Base-by-base conservation (phyloP, 2,329 filamentous ascomycete species). In the Trichoderma polysporum region DNA sequence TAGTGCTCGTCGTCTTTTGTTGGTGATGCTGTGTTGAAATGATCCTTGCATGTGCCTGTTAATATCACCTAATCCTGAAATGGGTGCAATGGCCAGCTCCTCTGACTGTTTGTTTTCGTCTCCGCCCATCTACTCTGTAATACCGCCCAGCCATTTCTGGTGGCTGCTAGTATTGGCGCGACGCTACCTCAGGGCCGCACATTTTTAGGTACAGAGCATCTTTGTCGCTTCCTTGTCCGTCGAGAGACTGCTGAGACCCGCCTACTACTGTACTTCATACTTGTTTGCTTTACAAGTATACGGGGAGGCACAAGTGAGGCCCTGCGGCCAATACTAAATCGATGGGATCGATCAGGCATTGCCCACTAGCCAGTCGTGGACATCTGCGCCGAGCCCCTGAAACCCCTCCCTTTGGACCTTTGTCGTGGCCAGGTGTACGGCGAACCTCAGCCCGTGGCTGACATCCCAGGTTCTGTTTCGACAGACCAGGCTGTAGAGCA, bases 391-490 rank as follows among this genome's bases (percentile, higher is more conserved):
- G 70, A 90, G 79, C 33, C 83, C 82, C 65, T 76, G 76, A 75
- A 92, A 92, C 5, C 90, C 90, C 71, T 91, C 87, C 69, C 84
- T 85, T 69, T 85, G 80, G 50, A 92, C 87, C 76, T 93, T 93
- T 68, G 83, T 80, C 47, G 89, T 89, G 61, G 90, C 90, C 74
- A 93, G 76, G 67, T 84, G 81, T 70, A 89, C 90, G 54, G 89
- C 88, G 77, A 91, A 90, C 35, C 73, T 76, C 68, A 91, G 75
- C 71, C 83, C 86, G 66, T 77, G 74, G 59, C 77, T 71, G 54
- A 83, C 72, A 71, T 78, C 75, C 86, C 86, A 89, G 69, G 83
- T 78, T 9, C 76, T 72, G 50, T 73, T 71, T 69, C 82, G 83
- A 73, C 81, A 85, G 66, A 84, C 77, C 68, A 91, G 76, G 39